A percentile compares a stretch with the other conserved stretches of the same genome.
Evolutionary conservation across 768 basidiomycete genomes (phyloP).

Genomic region (Russula virescens): DNA sequence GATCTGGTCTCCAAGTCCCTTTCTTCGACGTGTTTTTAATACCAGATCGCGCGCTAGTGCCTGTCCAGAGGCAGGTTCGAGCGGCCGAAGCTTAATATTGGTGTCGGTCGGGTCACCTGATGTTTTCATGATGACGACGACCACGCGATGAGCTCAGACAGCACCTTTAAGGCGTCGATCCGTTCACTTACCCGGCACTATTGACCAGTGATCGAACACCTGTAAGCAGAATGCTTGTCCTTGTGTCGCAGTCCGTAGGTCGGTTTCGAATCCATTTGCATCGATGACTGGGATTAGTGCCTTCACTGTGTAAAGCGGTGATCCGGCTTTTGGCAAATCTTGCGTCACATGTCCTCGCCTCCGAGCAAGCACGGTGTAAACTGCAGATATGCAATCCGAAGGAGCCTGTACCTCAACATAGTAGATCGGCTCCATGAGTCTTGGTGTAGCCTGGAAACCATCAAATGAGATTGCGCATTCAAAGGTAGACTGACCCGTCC

Average conservation of each 20-base stretch:
- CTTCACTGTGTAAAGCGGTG: conserved; percentile 96
- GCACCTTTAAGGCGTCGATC: neutral
- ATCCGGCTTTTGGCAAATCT: conserved; percentile 96
- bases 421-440: conserved; percentile 96
- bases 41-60: conserved; percentile 92
- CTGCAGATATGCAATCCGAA: conserved; percentile 96
- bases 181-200: conserved; percentile 76
- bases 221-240: conserved; percentile 99
- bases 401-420: conserved; percentile 99
- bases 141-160: conserved; percentile 2
- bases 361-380: conserved; percentile 97
- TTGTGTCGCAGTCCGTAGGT: conserved; percentile 94
- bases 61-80: conserved; percentile 97
- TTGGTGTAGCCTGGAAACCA: conserved; percentile 72
- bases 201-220: conserved; percentile 97
- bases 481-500: neutral
- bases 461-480: neutral
- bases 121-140: conserved; percentile 30
- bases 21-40: conserved; percentile 91
- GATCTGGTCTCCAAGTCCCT: conserved; percentile 95
- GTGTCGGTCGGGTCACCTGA: conserved; percentile 94
- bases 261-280: conserved; percentile 98
- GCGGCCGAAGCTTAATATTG: conserved; percentile 89
- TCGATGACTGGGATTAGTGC: conserved; percentile 98
- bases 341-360: conserved; percentile 99